phyloP scores from a whole-genome alignment of 1,284 basidiomycete genomes.

The Microbotryum saponariae region DNA sequence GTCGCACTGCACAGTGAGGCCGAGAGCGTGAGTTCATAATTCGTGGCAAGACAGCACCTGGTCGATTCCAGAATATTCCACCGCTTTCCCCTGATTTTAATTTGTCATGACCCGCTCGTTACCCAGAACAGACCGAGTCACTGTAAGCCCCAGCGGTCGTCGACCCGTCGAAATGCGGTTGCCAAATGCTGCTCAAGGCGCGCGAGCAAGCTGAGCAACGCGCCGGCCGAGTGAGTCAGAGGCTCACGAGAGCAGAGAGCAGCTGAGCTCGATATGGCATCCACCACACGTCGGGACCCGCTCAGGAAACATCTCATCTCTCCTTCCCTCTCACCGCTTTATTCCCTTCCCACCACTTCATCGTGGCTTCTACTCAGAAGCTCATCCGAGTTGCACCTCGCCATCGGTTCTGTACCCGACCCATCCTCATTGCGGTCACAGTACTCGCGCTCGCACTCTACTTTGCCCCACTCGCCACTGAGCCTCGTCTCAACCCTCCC shows the following conservation, averaged over 20 bases:
- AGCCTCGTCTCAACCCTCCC: not conserved
- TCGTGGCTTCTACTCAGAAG: not conserved
- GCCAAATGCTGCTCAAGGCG: not conserved
- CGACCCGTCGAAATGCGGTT: too few relatives aligned
- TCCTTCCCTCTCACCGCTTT: not conserved
- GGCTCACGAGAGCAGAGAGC: too few relatives aligned
- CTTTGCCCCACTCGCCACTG: not conserved
- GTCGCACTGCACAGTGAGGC: too few relatives aligned
- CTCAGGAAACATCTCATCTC: too few relatives aligned
- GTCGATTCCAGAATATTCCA: too few relatives aligned
- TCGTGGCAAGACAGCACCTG: too few relatives aligned
- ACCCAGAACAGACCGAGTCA: not conserved
- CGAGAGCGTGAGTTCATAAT: too few relatives aligned
- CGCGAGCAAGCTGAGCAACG: not conserved
- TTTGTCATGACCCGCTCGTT: too few relatives aligned
- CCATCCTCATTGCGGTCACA: not conserved
- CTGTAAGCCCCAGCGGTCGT: not conserved
- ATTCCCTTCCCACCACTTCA: not conserved
- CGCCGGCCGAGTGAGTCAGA: not conserved
- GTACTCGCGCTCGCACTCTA: not conserved
- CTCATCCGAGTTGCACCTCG: not conserved
- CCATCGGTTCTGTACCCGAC: not conserved
- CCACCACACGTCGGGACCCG: too few relatives aligned
- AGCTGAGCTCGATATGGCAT: not conserved
- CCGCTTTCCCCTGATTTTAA: too few relatives aligned